These are phyloP conservation scores for Anthracocystis panici-leucophaei DNA, from an alignment of 1,284 basidiomycete species.

Conservation along the genomic window DNA sequence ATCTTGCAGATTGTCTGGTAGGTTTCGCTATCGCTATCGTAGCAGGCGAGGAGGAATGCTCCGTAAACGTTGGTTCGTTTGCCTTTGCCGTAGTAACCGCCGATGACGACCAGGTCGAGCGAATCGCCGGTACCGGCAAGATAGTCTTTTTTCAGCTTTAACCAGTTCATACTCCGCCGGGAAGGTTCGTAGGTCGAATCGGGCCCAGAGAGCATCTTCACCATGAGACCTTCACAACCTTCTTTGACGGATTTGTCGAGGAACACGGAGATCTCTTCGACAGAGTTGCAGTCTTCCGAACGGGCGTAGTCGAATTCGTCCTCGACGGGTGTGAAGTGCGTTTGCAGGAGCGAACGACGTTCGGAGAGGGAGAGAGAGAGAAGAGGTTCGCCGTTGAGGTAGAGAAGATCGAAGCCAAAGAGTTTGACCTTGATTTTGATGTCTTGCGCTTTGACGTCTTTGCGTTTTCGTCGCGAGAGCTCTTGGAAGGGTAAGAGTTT, in stretches of 20 bases:
- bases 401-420: slow-evolving; percentile 94
- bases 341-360: slow-evolving; percentile 80
- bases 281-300: slow-evolving; percentile 86
- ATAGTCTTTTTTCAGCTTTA: slow-evolving; percentile 76
- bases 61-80: slow-evolving; percentile 80
- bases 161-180: slow-evolving; percentile 93
- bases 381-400: slow-evolving; percentile 82
- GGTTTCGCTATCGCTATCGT: slow-evolving; percentile 65
- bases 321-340: slow-evolving; percentile 84
- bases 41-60: slow-evolving; percentile 66
- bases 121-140: slow-evolving; percentile 96
- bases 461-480: slow-evolving; percentile 91
- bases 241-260: slow-evolving; percentile 96
- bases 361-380: slow-evolving; percentile 48
- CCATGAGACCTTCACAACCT: slow-evolving; percentile 97
- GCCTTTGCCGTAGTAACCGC: slow-evolving; percentile 96
- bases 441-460: slow-evolving; percentile 95
- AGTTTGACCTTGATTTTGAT: slow-evolving; percentile 95
- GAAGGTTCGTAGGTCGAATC: slow-evolving; percentile 95
- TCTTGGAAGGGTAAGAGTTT: slow-evolving; percentile 96
- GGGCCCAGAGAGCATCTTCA: slow-evolving; percentile 94
- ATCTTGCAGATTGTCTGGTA: slow-evolving; percentile 82
- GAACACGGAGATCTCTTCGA: slow-evolving; percentile 94
- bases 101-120: slow-evolving; percentile 94
- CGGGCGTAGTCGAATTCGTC: slow-evolving; percentile 95